phyloP scores from a whole-genome alignment of 2,329 filamentous ascomycete species.

The Arthrinium phaeospermum region DNA sequence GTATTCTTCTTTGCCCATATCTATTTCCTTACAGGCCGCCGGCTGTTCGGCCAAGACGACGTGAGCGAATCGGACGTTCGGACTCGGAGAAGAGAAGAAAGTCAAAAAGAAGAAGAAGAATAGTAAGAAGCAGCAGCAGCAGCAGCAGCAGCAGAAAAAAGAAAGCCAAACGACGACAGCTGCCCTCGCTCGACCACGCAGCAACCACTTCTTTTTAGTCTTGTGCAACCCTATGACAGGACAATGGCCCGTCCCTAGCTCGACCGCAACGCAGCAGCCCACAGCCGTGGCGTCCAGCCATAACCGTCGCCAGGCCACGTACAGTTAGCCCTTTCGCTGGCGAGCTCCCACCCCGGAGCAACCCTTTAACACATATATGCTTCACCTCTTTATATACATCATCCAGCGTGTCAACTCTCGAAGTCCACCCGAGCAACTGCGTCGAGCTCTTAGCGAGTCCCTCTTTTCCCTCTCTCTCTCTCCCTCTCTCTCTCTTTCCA shows the following conservation, averaged over 20 bases:
- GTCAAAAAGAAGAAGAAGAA: background rate
- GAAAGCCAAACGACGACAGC: background rate
- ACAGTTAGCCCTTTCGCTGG: background rate
- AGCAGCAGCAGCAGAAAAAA: background rate
- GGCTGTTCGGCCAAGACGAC: background rate
- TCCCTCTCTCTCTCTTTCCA: background rate
- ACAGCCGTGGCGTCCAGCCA: slow-evolving; percentile 5
- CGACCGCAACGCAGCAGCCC: slow-evolving; percentile 12
- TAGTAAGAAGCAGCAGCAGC: background rate
- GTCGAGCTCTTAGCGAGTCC: background rate
- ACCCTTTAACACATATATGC: background rate
- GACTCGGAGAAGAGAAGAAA: background rate
- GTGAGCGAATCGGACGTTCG: background rate
- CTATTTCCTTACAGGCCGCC: background rate
- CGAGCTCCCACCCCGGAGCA: background rate
- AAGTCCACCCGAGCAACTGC: background rate
- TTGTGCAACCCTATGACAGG: slow-evolving; percentile 8
- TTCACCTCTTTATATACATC: slow-evolving; percentile 1
- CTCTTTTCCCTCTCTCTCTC: background rate
- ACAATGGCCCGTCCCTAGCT: slow-evolving; percentile 17
- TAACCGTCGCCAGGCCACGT: slow-evolving; percentile 13
- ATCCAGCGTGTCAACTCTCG: background rate
- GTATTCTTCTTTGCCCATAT: background rate
- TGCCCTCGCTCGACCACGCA: background rate
- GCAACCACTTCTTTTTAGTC: slow-evolving; percentile 3